These are phyloP conservation scores for Penicillium salamii DNA, from an alignment of 495 filamentous ascomycete genomes.

Conservation along the genomic window DNA sequence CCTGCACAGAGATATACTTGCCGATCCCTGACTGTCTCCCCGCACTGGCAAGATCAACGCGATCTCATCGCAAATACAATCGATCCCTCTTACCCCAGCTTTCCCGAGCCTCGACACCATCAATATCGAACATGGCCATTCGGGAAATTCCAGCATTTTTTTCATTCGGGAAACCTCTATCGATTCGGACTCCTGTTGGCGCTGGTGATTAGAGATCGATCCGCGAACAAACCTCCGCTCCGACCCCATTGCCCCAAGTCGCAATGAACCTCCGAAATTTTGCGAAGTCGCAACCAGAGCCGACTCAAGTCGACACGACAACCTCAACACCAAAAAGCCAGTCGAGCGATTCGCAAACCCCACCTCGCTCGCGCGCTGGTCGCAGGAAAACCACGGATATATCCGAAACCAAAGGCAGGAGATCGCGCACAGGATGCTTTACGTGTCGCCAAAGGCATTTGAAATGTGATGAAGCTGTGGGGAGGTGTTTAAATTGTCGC, in stretches of 20 bases:
- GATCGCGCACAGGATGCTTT: constrained; percentile 74
- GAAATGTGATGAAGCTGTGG: constrained; percentile 80
- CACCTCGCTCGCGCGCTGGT: constrained; percentile 7
- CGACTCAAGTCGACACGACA: constrained; percentile 7
- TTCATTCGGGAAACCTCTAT: constrained; percentile 14
- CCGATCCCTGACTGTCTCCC: constrained; percentile 4
- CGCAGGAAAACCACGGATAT: constrained; percentile 25
- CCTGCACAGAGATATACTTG: background rate
- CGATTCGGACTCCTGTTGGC: constrained; percentile 11
- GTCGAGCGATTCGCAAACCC: constrained; percentile 20
- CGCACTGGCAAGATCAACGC: constrained; percentile 1
- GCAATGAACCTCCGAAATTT: constrained; percentile 23
- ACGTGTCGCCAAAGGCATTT: constrained; percentile 75
- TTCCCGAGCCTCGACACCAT: background rate
- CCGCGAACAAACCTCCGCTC: background rate
- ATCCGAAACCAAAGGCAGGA: constrained; percentile 53
- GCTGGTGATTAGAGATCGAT: constrained; percentile 22
- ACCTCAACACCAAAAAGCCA: constrained; percentile 19
- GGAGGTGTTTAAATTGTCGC: constrained; percentile 80
- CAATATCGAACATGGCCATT: constrained; percentile 26
- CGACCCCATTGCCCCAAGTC: background rate
- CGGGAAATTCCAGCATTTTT: constrained; percentile 15
- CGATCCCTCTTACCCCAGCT: background rate
- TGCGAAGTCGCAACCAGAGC: constrained; percentile 13
- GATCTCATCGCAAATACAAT: background rate